Evolutionary conservation across 805 yeast genomes (phyloP).

Genomic region (Yamadazyma laniorum): DNA sequence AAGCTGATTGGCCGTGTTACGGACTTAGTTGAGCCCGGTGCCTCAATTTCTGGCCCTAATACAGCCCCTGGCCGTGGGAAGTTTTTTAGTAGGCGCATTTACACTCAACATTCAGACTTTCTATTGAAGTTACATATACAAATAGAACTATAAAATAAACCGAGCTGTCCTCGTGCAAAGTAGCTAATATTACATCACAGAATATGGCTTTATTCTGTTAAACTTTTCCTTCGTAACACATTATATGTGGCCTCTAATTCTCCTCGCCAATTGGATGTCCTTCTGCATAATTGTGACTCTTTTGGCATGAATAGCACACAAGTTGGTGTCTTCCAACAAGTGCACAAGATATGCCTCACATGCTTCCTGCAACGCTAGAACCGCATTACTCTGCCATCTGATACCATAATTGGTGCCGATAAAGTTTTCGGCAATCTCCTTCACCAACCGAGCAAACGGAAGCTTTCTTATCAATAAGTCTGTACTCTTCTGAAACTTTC

Average conservation of each 20-base stretch:
- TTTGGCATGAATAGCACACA: constrained; percentile 76
- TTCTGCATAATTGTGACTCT: constrained; percentile 84
- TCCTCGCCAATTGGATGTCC: constrained; percentile 76
- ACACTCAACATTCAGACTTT: no score
- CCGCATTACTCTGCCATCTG: constrained; percentile 78
- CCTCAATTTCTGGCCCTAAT: no score
- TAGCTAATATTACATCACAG: no score
- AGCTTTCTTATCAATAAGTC: constrained; percentile 66
- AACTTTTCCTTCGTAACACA: no score
- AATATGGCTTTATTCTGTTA: no score
- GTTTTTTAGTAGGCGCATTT: no score
- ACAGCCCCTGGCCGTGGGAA: no score
- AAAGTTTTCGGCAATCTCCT: constrained; percentile 66
- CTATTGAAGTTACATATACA: no score
- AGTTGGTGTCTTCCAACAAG: constrained; percentile 71
- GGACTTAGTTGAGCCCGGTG: no score
- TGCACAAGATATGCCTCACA: constrained; percentile 75
- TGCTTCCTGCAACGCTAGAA: constrained; percentile 78
- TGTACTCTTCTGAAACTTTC: constrained; percentile 64
- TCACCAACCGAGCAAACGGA: constrained; percentile 75
- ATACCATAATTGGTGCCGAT: constrained; percentile 54
- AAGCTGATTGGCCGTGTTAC: no score
- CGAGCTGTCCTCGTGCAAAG: no score
- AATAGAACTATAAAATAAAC: no score
- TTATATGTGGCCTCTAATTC: constrained; percentile 56